Evolutionary conservation across 106 monocot species (phyloP), one percentile per base, ranked within the genome.

Genomic region (Dendrobium catenatum): DNA sequence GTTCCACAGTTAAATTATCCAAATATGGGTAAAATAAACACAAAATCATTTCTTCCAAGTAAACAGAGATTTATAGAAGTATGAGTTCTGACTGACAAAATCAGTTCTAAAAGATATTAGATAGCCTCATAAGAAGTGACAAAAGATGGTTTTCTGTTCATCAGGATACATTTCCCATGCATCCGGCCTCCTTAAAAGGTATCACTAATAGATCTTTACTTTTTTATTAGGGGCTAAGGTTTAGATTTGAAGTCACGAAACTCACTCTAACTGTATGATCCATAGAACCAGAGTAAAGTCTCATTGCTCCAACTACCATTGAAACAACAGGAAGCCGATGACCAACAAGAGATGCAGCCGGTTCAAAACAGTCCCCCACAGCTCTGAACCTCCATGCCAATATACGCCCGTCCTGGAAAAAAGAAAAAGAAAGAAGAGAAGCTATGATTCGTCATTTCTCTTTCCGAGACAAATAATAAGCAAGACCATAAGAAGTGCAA

Each of bases 271-370:
- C 90, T 6, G 87, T 93, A 54, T 87, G 40, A 73, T 91, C 94
- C 94, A 94, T 91, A 11, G 94, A 93, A 79, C 90, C 93, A 81
- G 96, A 96, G 80, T 96, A 96, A 20, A 96, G 86, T 75, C 91
- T 84, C 82, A 75, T 79, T 29, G 77, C 88, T 80, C 90, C 91
- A 31, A 94, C 89, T 77, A 90, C 87, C 72, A 96, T 80, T 31
- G 93, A 87, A 68, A 94, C 87, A 24, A 96, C 96, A 40, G 91
- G 82, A 76, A 84, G 87, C 72, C 59, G 59, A 83, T 96, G 96
- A 17, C 93, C 96, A 78, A 27, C 68, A 79, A 96, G 91, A 88
- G 90, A 89, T 48, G 96, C 92, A 29, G 91, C 91, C 2, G 93
- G 96, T 42, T 96, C 90, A 80, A 96, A 96, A 80, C 84, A 87